Conservation (phyloP, 305 asterid species). For the Rubia tinctorum region DNA sequence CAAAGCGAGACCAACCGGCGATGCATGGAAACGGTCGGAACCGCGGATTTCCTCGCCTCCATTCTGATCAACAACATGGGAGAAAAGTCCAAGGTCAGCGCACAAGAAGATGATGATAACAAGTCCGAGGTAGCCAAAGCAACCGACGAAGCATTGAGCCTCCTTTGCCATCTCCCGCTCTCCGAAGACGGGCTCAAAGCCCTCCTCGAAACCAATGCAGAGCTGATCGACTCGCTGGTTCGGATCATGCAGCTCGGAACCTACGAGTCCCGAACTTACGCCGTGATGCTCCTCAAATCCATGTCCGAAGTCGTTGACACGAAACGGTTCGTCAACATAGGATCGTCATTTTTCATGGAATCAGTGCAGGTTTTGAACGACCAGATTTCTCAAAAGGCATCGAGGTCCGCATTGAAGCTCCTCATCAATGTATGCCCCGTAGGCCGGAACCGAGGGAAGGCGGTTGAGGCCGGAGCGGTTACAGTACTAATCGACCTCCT, state of each 20-base stretch:
- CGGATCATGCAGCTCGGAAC: conserved; percentile 47
- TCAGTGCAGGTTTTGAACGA: conserved; percentile 37
- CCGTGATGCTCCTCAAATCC: conserved; percentile 45
- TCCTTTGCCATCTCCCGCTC: conserved; percentile 49
- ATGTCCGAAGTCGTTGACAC: conserved; percentile 45
- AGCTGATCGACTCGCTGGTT: conserved; percentile 41
- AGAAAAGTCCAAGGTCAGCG: not conserved
- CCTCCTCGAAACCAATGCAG: conserved; percentile 24
- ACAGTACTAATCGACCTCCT: conserved; percentile 42
- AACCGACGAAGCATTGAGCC: conserved; percentile 48
- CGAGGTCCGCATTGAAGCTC: conserved; percentile 45
- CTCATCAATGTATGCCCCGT: conserved; percentile 37
- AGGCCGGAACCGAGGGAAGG: conserved; percentile 58
- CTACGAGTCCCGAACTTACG: conserved; percentile 60
- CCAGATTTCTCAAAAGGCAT: conserved; percentile 42
- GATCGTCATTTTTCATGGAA: conserved; percentile 36
- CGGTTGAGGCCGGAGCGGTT: conserved; percentile 52
- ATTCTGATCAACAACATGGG: conserved; percentile 23
- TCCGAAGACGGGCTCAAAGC: conserved; percentile 48
- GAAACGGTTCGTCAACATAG: conserved; percentile 21
- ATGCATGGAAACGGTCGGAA: conserved; percentile 56
- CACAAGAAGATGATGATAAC: conserved; percentile 13
- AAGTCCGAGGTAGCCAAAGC: conserved; percentile 22
- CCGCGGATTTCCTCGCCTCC: conserved; percentile 41
- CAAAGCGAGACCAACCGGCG: conserved; percentile 50